phyloP scores from a whole-genome alignment of 2,329 filamentous ascomycete species.

The Nannizzia gypsea region DNA sequence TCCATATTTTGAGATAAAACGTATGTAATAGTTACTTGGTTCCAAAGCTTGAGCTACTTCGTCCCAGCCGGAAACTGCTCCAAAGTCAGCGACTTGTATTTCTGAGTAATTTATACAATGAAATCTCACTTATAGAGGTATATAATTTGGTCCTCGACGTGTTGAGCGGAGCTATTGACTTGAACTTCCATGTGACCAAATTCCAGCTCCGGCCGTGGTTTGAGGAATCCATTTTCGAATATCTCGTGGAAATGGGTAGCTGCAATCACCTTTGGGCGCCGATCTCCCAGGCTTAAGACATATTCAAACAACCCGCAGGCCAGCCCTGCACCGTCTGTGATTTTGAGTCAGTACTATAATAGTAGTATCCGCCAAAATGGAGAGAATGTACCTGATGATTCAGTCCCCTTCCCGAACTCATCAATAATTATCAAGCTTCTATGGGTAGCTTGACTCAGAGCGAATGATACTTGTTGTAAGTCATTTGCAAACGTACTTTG shows the following conservation, averaged over 20 bases:
- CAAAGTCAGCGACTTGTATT: no score
- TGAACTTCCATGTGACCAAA: constrained; percentile 50
- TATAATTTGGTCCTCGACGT: constrained; percentile 43
- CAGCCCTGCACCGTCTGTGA: constrained; percentile 50
- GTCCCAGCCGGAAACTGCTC: constrained; percentile 45
- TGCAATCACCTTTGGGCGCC: constrained; percentile 48
- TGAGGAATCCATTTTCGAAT: constrained; percentile 43
- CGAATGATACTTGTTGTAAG: constrained; percentile 71
- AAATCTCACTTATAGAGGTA: constrained; percentile 54
- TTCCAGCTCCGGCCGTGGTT: constrained; percentile 34
- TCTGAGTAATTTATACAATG: not conserved
- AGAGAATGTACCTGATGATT: constrained; percentile 36
- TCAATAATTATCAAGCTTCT: constrained; percentile 80
- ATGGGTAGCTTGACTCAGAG: constrained; percentile 60
- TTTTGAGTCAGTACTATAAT: not conserved
- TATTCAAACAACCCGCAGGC: constrained; percentile 51
- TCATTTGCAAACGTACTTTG: constrained; percentile 69
- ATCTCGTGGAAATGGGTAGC: constrained; percentile 53
- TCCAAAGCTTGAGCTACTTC: constrained; percentile 72
- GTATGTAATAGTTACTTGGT: constrained; percentile 41
- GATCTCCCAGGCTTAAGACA: constrained; percentile 37
- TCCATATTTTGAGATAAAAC: not conserved
- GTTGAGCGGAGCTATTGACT: constrained; percentile 32
- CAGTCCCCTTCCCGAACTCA: constrained; percentile 69
- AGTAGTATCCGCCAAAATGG: not conserved